phyloP scores from a whole-genome alignment of 2,329 filamentous ascomycete genomes.

The Aureobasidium musti region DNA sequence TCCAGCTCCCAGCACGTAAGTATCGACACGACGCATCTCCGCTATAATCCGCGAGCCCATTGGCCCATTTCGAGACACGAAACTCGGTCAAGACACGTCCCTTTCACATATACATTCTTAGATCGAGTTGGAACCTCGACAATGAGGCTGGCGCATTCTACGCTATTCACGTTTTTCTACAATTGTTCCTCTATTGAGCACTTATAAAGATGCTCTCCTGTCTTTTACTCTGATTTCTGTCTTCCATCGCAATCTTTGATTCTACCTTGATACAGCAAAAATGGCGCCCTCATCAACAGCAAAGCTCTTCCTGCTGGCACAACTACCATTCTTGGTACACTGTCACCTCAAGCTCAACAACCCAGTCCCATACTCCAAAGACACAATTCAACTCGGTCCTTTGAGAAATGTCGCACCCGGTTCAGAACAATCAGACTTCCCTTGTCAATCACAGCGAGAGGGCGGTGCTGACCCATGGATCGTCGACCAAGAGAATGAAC shows the following conservation, averaged over 20 bases:
- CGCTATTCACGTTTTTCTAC: background rate
- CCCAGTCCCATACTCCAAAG: slow-evolving; percentile 65
- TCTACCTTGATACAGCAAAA: background rate
- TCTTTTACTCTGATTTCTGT: background rate
- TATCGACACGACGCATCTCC: background rate
- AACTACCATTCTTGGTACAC: slow-evolving; percentile 47
- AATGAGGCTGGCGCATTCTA: slow-evolving; percentile 26
- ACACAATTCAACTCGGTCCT: slow-evolving; percentile 63
- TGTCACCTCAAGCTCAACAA: slow-evolving; percentile 74
- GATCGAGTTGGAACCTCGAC: slow-evolving; percentile 7
- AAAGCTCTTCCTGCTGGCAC: slow-evolving; percentile 22
- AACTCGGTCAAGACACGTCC: slow-evolving; percentile 13
- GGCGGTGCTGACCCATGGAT: slow-evolving; percentile 58
- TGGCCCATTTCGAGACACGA: slow-evolving; percentile 15
- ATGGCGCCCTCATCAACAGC: background rate
- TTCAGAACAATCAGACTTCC: slow-evolving; percentile 56
- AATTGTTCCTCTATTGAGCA: slow-evolving; percentile 16
- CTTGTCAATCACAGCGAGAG: slow-evolving; percentile 68
- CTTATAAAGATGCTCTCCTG: slow-evolving; percentile 14
- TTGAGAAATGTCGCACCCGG: slow-evolving; percentile 56
- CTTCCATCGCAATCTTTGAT: background rate
- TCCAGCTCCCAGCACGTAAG: slow-evolving; percentile 4
- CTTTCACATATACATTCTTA: slow-evolving; percentile 12
- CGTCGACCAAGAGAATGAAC: slow-evolving; percentile 60
- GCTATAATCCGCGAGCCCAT: background rate